phyloP scores from a whole-genome alignment of 305 asterid genomes.

The Nicotiana rustica region DNA sequence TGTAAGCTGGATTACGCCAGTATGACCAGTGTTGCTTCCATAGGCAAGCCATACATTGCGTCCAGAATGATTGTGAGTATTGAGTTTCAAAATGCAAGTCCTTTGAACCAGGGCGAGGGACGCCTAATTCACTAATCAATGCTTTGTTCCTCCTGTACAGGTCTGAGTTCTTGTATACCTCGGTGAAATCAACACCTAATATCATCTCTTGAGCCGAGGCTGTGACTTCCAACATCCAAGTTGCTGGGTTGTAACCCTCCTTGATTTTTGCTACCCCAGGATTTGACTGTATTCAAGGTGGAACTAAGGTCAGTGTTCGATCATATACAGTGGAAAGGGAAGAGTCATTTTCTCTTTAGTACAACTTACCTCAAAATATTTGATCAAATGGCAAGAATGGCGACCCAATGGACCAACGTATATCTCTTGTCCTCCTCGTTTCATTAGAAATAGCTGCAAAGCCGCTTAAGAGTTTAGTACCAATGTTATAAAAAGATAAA shows the following conservation, averaged over 20 bases:
- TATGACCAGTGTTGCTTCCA: conserved; percentile 75
- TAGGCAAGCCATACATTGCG: conserved; percentile 63
- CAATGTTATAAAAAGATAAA: not conserved
- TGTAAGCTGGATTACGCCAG: conserved; percentile 67
- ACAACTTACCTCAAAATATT: conserved; percentile 56
- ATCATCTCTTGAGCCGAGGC: conserved; percentile 64
- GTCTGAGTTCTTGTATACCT: conserved; percentile 60
- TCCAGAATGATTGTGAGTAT: conserved; percentile 57
- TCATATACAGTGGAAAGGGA: not conserved
- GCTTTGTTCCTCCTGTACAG: conserved; percentile 64
- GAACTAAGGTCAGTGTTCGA: not conserved
- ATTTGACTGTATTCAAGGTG: conserved; percentile 28
- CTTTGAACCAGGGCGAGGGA: conserved; percentile 56
- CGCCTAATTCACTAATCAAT: conserved; percentile 55
- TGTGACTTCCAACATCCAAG: conserved; percentile 77
- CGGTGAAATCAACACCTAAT: conserved; percentile 60
- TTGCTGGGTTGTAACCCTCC: conserved; percentile 73
- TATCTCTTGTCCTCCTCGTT: conserved; percentile 75
- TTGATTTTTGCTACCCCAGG: conserved; percentile 61
- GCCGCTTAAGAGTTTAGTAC: conserved; percentile 18
- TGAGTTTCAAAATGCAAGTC: conserved; percentile 52
- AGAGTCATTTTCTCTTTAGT: not conserved
- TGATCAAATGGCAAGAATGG: conserved; percentile 56
- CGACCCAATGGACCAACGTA: conserved; percentile 74
- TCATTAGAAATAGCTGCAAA: conserved; percentile 66